A percentile compares a stretch with the other conserved stretches of the same genome.
Evolutionary conservation across 345 rosid species (phyloP).

Genomic region (Gossypium arboreum): DNA sequence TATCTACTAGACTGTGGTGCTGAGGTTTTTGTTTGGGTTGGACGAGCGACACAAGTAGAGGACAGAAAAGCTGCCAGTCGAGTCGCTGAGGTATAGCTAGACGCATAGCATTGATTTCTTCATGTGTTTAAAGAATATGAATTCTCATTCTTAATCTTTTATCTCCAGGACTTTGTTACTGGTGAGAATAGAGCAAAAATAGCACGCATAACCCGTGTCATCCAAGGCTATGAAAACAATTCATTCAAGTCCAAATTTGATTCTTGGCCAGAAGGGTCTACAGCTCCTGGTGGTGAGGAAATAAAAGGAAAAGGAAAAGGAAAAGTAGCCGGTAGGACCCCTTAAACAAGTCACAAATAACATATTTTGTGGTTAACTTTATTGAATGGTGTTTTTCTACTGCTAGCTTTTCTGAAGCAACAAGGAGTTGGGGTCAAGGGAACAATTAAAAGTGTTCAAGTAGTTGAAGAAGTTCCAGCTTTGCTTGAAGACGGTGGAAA

Average conservation of each 20-base stretch:
- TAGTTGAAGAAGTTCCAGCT: slow-evolving; percentile 86
- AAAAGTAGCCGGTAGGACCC: slow-evolving; percentile 80
- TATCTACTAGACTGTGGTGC: slow-evolving; percentile 74
- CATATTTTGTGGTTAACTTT: slow-evolving; percentile 12
- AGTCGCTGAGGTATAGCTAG: slow-evolving; percentile 71
- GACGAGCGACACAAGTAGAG: slow-evolving; percentile 91
- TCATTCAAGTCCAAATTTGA: slow-evolving; percentile 89
- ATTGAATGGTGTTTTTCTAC: slow-evolving; percentile 26
- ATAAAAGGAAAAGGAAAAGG: slow-evolving; percentile 99
- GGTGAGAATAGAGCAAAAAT: slow-evolving; percentile 83
- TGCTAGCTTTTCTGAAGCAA: slow-evolving; percentile 85
- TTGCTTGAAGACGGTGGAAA: slow-evolving; percentile 95
- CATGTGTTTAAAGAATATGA: background rate
- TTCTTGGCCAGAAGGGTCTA: slow-evolving; percentile 88
- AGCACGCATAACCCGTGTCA: slow-evolving; percentile 64
- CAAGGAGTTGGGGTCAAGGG: slow-evolving; percentile 94
- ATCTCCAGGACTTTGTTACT: slow-evolving; percentile 66
- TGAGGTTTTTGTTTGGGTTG: slow-evolving; percentile 93
- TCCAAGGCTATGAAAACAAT: slow-evolving; percentile 92
- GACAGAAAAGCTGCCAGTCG: slow-evolving; percentile 87
- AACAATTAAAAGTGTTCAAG: slow-evolving; percentile 56
- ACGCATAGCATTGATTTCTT: slow-evolving; percentile 12
- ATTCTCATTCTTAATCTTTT: slow-evolving; percentile 26
- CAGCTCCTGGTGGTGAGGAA: slow-evolving; percentile 80
- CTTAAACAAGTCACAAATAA: slow-evolving; percentile 15